Percentiles rank a stretch among this genome's conserved stretches.
These are phyloP conservation scores for Micromonas commoda DNA, from an alignment of 139 green algal genomes.

Conservation along the genomic window DNA sequence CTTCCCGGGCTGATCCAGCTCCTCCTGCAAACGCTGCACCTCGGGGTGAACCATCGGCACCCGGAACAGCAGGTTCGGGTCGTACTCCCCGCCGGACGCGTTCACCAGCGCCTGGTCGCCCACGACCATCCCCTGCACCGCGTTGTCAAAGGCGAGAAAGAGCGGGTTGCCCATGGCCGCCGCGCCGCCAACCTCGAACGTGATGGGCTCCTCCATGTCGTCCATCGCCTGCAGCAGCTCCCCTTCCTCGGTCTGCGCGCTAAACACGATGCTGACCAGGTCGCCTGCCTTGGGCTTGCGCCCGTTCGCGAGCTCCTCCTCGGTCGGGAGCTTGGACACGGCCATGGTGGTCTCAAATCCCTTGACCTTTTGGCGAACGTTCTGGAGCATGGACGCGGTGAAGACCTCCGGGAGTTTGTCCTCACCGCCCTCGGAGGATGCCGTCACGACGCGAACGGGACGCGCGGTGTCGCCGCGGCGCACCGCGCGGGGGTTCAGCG, in stretches of 20 bases:
- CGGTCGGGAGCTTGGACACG: conserved; percentile 28
- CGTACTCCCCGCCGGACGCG: conserved; percentile 60
- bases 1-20: not conserved
- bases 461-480: too few species aligned
- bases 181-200: conserved; percentile 74
- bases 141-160: conserved; percentile 79
- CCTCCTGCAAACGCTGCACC: conserved; percentile 52
- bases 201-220: conserved; percentile 49
- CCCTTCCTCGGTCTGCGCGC: conserved; percentile 41
- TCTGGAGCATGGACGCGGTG: conserved; percentile 8
- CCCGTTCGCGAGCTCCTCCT: conserved; percentile 56
- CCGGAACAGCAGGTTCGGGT: conserved; percentile 68
- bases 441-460: too few species aligned
- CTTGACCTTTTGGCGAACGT: conserved; percentile 8
- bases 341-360: not conserved
- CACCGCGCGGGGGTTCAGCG: too few species aligned
- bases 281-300: conserved; percentile 55
- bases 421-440: not conserved
- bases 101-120: conserved; percentile 52
- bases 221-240: conserved; percentile 21
- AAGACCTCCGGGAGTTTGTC: not conserved
- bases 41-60: conserved; percentile 71
- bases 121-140: conserved; percentile 59
- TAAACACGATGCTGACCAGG: conserved; percentile 31
- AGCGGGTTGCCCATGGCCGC: conserved; percentile 75